phyloP scores from a whole-genome alignment of 768 basidiomycete genomes.

The Inosperma sp. region DNA sequence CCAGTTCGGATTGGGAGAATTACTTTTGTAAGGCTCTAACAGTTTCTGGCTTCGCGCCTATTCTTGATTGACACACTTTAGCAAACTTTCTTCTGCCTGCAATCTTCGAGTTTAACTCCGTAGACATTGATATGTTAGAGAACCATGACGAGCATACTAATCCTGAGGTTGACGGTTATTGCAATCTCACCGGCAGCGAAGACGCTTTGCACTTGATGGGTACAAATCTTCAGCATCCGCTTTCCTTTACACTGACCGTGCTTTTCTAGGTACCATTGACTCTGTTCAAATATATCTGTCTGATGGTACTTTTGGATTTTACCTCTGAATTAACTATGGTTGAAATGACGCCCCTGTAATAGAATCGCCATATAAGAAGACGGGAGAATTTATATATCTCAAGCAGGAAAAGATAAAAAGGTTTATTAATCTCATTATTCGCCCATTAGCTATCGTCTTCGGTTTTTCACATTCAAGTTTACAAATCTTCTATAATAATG shows the following conservation, averaged over 20 bases:
- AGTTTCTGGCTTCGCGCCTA: too few species aligned
- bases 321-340: background rate
- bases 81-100: too few species aligned
- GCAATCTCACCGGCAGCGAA: conserved; percentile 64
- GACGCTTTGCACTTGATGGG: conserved; percentile 62
- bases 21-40: too few species aligned
- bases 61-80: too few species aligned
- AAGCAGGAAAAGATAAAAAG: conserved; percentile 58
- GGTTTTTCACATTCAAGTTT: conserved; percentile 66
- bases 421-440: conserved; percentile 69
- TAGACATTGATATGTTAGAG: conserved; percentile 54
- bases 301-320: conserved; percentile 48
- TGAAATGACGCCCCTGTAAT: conserved; percentile 3
- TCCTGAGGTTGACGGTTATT: conserved; percentile 78
- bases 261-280: conserved; percentile 51
- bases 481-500: conserved; percentile 90
- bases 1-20: too few species aligned
- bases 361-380: conserved; percentile 52
- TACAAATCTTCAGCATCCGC: too few species aligned
- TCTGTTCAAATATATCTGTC: conserved; percentile 59
- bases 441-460: conserved; percentile 65
- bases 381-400: conserved; percentile 42
- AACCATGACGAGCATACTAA: conserved; percentile 66
- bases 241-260: background rate
- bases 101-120: conserved; percentile 49